Percentiles rank a stretch among this genome's conserved stretches.
phyloP scores from a whole-genome alignment of 805 yeast genomes.

The Metschnikowia amazonensis region DNA sequence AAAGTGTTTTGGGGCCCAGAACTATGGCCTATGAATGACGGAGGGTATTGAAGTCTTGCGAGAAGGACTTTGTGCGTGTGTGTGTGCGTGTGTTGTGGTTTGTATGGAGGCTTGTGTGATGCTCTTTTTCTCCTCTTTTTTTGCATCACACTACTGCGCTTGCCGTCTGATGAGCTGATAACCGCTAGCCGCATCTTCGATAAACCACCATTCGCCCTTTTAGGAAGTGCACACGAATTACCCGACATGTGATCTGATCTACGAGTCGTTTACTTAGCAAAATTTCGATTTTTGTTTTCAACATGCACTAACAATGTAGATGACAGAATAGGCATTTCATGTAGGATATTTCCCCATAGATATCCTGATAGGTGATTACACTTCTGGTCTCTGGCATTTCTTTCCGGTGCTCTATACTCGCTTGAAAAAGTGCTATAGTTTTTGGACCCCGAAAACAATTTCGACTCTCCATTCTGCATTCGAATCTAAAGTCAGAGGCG shows the following conservation, averaged over 20 bases:
- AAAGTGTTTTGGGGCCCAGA: not conserved
- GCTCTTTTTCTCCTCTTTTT: constrained; percentile 11
- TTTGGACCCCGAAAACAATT: too few relatives aligned
- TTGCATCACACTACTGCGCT: constrained; percentile 10
- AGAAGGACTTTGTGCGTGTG: not conserved
- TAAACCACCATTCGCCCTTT: not conserved
- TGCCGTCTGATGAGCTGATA: constrained; percentile 1
- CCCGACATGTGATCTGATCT: too few relatives aligned
- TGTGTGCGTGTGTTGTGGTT: not conserved
- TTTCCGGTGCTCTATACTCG: not conserved
- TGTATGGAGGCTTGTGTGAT: not conserved
- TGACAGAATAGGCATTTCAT: not conserved
- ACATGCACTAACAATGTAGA: not conserved
- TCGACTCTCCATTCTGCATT: not conserved
- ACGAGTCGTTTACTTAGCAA: too few relatives aligned
- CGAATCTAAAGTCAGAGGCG: not conserved
- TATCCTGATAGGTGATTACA: not conserved
- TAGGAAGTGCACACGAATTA: not conserved
- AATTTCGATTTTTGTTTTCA: not conserved
- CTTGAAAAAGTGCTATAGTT: not conserved
- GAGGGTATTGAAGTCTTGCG: not conserved
- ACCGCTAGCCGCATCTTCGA: not conserved
- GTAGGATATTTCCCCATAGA: not conserved
- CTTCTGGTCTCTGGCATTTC: not conserved
- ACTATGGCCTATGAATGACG: not conserved